Base-by-base conservation (phyloP, 345 rosid genomes). In the Cardamine chenopodiifolia region DNA sequence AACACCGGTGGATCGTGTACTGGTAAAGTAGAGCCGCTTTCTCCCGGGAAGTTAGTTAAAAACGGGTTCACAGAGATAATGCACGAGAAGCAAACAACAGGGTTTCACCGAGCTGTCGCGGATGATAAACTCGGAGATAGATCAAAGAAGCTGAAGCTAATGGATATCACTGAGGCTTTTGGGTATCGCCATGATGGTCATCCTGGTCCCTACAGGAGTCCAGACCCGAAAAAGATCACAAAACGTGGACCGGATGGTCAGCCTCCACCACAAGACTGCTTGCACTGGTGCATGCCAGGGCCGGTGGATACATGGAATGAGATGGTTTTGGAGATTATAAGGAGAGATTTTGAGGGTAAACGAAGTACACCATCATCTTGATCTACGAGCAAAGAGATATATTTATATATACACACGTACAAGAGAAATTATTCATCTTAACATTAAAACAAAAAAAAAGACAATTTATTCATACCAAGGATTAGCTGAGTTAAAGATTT, bases 271-370 rank as follows among this genome's bases (percentile, higher is more conserved):
- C 97, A 93, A 80, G 97, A 93, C 75, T 93, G 98, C 83, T 79
- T 93, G 68, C 98, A 93, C 72, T 93, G 98, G 98, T 93, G 97
- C 89, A 91, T 93, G 98, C 96, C 97, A 2, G 98, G 98, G 47
- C 96, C 97, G 0, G 92, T 93, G 4, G 98, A 93, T 61, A 86
- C 87, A 23, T 93, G 98, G 97, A 93, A 93, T 39, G 98, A 93
- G 71, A 72, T 93, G 42, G 94, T 89, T 81, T 84, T 93, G 32
- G 98, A 93, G 81, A 78, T 79, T 34, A 84, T 87, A 48, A 83
- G 91, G 62, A 84, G 91, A 81, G 97, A 93, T 67, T 82, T 56
- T 18, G 90, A 88, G 59, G 79, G 77, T 57, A 66, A 74, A 8
- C 5, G 31, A 68, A 73, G 57, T 42, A 55, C 34, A 54, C 58